Evolutionary conservation across 208 protist species (phyloP).

Genomic region (Crithidia mellificae): DNA sequence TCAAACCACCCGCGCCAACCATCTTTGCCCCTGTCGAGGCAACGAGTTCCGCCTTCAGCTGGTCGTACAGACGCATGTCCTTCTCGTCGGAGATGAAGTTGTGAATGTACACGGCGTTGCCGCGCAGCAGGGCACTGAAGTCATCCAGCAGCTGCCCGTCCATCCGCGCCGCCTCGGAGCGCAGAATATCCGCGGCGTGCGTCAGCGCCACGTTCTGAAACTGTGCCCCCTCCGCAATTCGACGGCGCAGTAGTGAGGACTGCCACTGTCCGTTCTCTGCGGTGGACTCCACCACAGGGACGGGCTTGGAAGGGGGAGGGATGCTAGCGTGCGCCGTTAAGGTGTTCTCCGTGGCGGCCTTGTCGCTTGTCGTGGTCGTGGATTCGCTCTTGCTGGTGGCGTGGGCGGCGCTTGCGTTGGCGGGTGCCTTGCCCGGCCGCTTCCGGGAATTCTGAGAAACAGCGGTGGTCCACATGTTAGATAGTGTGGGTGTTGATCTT

Average conservation of each 20-base stretch:
- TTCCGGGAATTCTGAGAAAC: not conserved
- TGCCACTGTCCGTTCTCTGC: conserved; percentile 20
- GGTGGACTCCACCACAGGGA: too few relatives aligned
- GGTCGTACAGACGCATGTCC: conserved; percentile 66
- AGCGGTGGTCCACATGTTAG: conserved; percentile 6
- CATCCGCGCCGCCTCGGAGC: conserved; percentile 66
- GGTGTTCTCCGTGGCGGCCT: not conserved
- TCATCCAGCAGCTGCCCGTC: conserved; percentile 78
- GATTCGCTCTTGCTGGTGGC: too few relatives aligned
- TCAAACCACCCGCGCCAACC: conserved; percentile 59
- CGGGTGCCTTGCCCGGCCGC: not conserved
- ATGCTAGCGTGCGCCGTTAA: too few relatives aligned
- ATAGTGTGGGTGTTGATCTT: too few relatives aligned
- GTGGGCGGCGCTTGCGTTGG: too few relatives aligned
- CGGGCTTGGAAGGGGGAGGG: too few relatives aligned
- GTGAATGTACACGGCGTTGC: conserved; percentile 88
- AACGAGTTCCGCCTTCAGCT: conserved; percentile 74
- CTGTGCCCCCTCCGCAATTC: conserved; percentile 32
- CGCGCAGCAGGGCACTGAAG: conserved; percentile 63
- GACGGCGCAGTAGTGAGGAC: conserved; percentile 46
- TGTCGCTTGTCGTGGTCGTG: not conserved
- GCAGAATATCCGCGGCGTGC: conserved; percentile 65
- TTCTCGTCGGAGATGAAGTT: conserved; percentile 70
- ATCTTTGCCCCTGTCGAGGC: conserved; percentile 62
- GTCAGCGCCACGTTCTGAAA: conserved; percentile 74